Conservation (phyloP, 176 grass and related monocot species). For the Typha latifolia region DNA sequence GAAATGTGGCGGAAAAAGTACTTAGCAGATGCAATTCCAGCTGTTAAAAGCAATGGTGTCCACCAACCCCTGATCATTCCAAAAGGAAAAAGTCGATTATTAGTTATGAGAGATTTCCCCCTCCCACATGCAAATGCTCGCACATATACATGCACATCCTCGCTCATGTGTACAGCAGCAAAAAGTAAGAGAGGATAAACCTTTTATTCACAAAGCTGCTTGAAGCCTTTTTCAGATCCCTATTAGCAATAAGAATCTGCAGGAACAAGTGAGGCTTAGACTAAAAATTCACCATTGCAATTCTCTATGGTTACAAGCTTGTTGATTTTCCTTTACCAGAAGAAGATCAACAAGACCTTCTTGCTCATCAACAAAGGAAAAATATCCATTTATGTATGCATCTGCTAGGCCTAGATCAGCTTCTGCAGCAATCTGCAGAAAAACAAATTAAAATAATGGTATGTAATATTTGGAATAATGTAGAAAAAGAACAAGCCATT, state of each 20-base stretch:
- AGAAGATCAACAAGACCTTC: conserved; percentile 83
- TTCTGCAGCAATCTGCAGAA: conserved; percentile 62
- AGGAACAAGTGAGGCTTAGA: conserved; percentile 2
- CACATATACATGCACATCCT: no score
- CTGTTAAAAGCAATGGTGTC: conserved; percentile 68
- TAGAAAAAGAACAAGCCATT: no score
- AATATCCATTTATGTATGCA: conserved; percentile 72
- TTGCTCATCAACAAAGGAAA: conserved; percentile 65
- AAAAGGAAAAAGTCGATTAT: background rate
- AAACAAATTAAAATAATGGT: conserved; percentile 1
- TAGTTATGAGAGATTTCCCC: background rate
- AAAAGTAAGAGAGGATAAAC: conserved; percentile 13
- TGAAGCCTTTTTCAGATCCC: conserved; percentile 28
- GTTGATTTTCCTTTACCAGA: conserved; percentile 33
- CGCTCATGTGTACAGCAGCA: no score
- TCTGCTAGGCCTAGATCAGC: conserved; percentile 79
- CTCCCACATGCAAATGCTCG: background rate
- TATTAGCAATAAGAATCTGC: conserved; percentile 80
- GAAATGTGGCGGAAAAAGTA: conserved; percentile 67
- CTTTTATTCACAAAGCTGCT: conserved; percentile 30
- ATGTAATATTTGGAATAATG: background rate
- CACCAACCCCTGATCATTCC: conserved; percentile 64
- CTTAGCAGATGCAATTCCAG: conserved; percentile 64
- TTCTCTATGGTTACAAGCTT: conserved; percentile 1
- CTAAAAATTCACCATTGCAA: background rate